Conservation (phyloP, 495 filamentous ascomycete species). For the Hyaloscypha finlandica region DNA sequence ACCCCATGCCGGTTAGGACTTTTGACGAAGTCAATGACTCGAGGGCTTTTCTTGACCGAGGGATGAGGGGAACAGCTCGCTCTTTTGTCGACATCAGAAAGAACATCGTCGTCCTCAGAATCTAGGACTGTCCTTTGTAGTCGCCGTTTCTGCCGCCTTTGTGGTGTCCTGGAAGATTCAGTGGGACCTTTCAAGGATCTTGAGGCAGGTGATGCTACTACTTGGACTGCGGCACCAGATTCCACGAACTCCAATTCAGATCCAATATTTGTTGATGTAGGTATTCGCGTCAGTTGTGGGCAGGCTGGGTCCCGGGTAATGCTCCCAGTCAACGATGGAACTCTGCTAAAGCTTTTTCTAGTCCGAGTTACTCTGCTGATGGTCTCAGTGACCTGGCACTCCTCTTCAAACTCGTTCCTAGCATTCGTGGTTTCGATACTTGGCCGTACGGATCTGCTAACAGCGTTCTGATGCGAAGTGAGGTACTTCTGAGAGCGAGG, state of each 20-base stretch:
- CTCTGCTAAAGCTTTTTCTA: slow-evolving; percentile 27
- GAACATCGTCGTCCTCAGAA: slow-evolving; percentile 48
- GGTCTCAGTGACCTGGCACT: slow-evolving; percentile 31
- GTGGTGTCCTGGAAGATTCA: slow-evolving; percentile 5
- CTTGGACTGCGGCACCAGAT: slow-evolving; percentile 17
- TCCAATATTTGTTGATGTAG: not conserved
- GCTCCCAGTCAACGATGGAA: slow-evolving; percentile 16
- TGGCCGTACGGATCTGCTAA: slow-evolving; percentile 33
- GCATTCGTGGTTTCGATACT: slow-evolving; percentile 24
- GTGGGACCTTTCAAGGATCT: not conserved
- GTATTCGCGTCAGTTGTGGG: not conserved
- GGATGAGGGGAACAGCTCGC: slow-evolving; percentile 9
- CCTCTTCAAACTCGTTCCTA: slow-evolving; percentile 17
- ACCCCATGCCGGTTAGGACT: slow-evolving; percentile 10
- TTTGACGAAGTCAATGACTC: slow-evolving; percentile 2
- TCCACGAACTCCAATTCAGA: not conserved
- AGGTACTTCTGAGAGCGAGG: slow-evolving; percentile 31
- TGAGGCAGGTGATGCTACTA: slow-evolving; percentile 21
- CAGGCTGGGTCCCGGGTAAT: not conserved
- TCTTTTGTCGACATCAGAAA: slow-evolving; percentile 21
- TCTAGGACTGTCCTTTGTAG: slow-evolving; percentile 41
- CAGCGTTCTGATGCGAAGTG: slow-evolving; percentile 12
- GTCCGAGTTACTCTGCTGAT: slow-evolving; percentile 28
- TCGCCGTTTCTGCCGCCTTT: slow-evolving; percentile 9
- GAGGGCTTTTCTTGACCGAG: slow-evolving; percentile 18